Percentiles rank a stretch among this genome's conserved stretches.
phyloP scores from a whole-genome alignment of 495 filamentous ascomycete genomes.

The Eremomyces bilateralis region DNA sequence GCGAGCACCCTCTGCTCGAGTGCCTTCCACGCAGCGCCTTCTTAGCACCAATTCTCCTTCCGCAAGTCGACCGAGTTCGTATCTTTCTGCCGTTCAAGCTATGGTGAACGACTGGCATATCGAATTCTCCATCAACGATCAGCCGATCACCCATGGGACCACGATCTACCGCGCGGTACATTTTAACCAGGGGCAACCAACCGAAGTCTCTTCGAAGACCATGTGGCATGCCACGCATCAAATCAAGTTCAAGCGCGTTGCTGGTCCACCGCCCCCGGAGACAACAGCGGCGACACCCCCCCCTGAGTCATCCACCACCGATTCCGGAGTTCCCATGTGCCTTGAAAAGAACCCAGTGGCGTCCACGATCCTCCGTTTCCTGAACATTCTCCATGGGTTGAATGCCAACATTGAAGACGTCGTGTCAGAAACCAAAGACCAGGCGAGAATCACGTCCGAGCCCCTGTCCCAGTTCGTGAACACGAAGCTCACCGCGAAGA shows the following conservation, averaged over 20 bases:
- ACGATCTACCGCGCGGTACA: constrained; percentile 94
- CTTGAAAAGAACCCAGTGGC: constrained; percentile 65
- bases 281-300: constrained; percentile 38
- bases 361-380: constrained; percentile 66
- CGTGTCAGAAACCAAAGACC: constrained; percentile 64
- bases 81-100: constrained; percentile 59
- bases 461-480: constrained; percentile 93
- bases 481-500: constrained; percentile 95
- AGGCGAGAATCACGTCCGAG: constrained; percentile 51
- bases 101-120: constrained; percentile 94
- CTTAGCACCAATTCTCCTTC: constrained; percentile 21
- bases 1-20: constrained; percentile 25
- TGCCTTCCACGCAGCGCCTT: constrained; percentile 12
- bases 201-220: constrained; percentile 46
- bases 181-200: constrained; percentile 37
- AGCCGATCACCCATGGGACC: constrained; percentile 70
- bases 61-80: constrained; percentile 40
- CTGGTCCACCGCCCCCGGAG: constrained; percentile 74
- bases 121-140: constrained; percentile 75
- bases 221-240: constrained; percentile 81
- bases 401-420: constrained; percentile 94
- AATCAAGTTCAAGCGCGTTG: constrained; percentile 73
- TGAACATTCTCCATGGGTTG: constrained; percentile 81
- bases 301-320: constrained; percentile 24
- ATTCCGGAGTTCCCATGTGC: constrained; percentile 51